phyloP scores from a whole-genome alignment of 306 rosid species.

The Nissolia schottii region DNA sequence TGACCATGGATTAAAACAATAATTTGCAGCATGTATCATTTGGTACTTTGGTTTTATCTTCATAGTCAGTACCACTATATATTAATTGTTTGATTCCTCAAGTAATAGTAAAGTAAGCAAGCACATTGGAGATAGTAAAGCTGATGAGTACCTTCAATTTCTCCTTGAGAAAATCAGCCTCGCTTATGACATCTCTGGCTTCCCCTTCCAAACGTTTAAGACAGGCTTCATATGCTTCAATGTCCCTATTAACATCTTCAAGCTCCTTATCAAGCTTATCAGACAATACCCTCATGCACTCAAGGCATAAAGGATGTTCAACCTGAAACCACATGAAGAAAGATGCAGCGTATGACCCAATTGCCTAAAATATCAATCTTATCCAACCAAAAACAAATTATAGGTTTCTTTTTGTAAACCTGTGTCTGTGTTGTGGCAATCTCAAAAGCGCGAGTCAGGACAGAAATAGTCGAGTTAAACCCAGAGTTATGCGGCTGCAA shows the following conservation, averaged over 20 bases:
- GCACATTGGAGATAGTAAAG: conserved; percentile 16
- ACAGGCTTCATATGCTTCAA: conserved; percentile 84
- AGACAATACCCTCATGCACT: conserved; percentile 89
- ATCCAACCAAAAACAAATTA: background rate
- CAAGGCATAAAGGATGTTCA: conserved; percentile 95
- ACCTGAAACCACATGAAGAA: conserved; percentile 51
- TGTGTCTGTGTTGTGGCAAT: conserved; percentile 90
- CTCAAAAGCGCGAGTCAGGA: conserved; percentile 86
- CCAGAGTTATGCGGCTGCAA: conserved; percentile 74
- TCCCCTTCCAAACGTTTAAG: conserved; percentile 87
- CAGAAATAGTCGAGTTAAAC: conserved; percentile 66
- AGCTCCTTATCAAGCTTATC: conserved; percentile 94
- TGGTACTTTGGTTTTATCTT: conserved; percentile 1
- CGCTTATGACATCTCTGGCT: conserved; percentile 71
- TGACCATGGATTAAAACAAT: background rate
- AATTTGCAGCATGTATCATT: background rate
- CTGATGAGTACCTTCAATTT: conserved; percentile 64
- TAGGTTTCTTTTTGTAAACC: conserved; percentile 37
- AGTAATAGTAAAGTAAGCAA: conserved; percentile 2
- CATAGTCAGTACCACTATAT: background rate
- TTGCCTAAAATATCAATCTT: background rate
- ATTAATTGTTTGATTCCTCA: background rate
- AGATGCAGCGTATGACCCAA: background rate
- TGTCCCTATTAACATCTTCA: conserved; percentile 90
- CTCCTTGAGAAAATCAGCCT: conserved; percentile 92